Base-by-base conservation (phyloP, 495 filamentous ascomycete genomes). In the Neurospora africana region DNA sequence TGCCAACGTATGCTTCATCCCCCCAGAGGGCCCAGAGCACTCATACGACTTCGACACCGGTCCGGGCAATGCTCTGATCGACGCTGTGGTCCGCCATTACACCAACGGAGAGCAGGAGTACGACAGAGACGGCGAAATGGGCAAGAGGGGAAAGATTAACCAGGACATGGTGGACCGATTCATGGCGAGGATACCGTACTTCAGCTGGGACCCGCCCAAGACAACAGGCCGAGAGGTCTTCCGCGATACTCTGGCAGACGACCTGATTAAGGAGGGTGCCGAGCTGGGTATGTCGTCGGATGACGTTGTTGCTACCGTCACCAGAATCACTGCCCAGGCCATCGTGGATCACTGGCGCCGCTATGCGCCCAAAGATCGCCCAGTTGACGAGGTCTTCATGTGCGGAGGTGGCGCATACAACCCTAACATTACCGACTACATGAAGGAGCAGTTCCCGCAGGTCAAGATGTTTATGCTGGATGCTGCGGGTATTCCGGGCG, bases 181-280 rank as follows among this genome's bases (percentile, higher is more conserved):
- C 79, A 74, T 88, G 68, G 41, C 61, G 11, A 69, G 72, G 17
- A 80, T 84, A 75, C 75, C 79, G 5, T 89, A 87, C 77, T 87
- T 88, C 72, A 74, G 73, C 9, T 76, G 82, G 5, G 80, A 85
- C 1, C 84, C 84, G 19, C 86, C 87, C 30, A 88, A 88, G 76
- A 89, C 87, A 0, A 89, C 87, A 0, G 86, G 87, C 5, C 84
- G 87, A 11, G 87, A 88, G 72, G 84, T 87, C 1, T 89, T 88
- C 81, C 81, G 86, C 13, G 87, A 89, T 65, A 85, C 83, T 0
- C 72, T 86, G 6, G 84, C 85, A 0, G 78, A 82, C 68, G 83
- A 86, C 0, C 75, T 88, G 15, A 86, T 87, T 33, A 72, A 77
- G 23, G 80, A 84, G 73, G 84, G 81, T 4, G 80, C 83, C 69